phyloP scores from a whole-genome alignment of 1,139 yeast species.

The Suhomyces choctaworum region DNA sequence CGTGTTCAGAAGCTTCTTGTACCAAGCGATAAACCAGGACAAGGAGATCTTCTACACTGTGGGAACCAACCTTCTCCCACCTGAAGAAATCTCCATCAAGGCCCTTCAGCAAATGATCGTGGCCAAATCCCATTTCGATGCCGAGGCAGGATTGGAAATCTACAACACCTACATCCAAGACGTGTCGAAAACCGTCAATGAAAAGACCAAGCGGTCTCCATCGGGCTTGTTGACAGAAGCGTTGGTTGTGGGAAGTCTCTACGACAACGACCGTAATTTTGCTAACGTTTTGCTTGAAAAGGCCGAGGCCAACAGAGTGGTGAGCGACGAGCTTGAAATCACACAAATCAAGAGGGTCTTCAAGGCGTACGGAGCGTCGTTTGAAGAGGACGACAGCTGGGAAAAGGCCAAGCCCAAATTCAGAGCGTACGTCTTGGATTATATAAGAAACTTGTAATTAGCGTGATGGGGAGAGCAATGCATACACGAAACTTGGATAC shows the following conservation, averaged over 20 bases:
- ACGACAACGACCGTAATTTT: slow-evolving; percentile 58
- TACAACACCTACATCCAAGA: slow-evolving; percentile 52
- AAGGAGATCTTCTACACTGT: slow-evolving; percentile 35
- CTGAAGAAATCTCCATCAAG: slow-evolving; percentile 40
- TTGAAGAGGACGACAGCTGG: slow-evolving; percentile 35
- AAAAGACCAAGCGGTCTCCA: slow-evolving; percentile 37
- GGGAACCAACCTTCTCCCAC: slow-evolving; percentile 43
- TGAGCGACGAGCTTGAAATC: slow-evolving; percentile 46
- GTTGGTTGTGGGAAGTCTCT: slow-evolving; percentile 48
- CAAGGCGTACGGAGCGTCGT: slow-evolving; percentile 59
- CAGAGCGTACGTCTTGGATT: slow-evolving; percentile 16
- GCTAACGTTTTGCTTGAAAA: slow-evolving; percentile 63
- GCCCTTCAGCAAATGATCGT: slow-evolving; percentile 49
- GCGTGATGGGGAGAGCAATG: too few relatives aligned
- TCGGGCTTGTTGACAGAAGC: slow-evolving; percentile 56
- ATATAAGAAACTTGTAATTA: slow-evolving; percentile 13
- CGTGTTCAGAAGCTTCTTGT: slow-evolving; percentile 24
- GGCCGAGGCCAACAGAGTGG: slow-evolving; percentile 44
- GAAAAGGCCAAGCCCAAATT: slow-evolving; percentile 28
- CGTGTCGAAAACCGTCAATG: slow-evolving; percentile 39
- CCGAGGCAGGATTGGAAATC: slow-evolving; percentile 46
- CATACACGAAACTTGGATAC: too few relatives aligned
- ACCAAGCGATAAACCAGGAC: slow-evolving; percentile 41
- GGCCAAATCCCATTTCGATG: slow-evolving; percentile 45
- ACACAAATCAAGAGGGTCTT: slow-evolving; percentile 46